A percentile compares a stretch with the other conserved stretches of the same genome.
phyloP scores from a whole-genome alignment of 352 stramenopile genomes.

The Paralagenidium karlingii region DNA sequence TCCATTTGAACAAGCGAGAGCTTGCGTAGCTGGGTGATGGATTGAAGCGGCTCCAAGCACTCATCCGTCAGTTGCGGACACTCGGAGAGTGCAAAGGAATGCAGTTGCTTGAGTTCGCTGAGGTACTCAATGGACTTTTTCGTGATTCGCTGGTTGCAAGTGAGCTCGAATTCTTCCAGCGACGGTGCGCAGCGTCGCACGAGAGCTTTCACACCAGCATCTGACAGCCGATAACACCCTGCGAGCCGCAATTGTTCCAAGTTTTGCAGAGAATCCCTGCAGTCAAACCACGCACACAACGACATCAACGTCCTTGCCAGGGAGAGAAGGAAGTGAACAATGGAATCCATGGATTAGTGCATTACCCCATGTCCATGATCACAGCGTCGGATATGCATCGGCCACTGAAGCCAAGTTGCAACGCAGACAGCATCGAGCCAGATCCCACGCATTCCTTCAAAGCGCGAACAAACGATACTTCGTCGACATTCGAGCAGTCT shows the following conservation, averaged over 20 bases:
- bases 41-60: slow-evolving; percentile 37
- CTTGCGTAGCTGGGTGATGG: slow-evolving; percentile 49
- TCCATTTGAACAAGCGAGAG: slow-evolving; percentile 72
- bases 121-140: slow-evolving; percentile 64
- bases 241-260: slow-evolving; percentile 60
- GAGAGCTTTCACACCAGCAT: slow-evolving; percentile 42
- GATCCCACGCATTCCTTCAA: slow-evolving; percentile 34
- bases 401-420: slow-evolving; percentile 59
- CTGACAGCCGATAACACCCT: slow-evolving; percentile 66
- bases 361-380: slow-evolving; percentile 47
- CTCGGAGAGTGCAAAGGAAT: slow-evolving; percentile 57
- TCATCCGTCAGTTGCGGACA: slow-evolving; percentile 61
- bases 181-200: slow-evolving; percentile 57
- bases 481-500: slow-evolving; percentile 72
- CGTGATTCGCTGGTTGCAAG: slow-evolving; percentile 74
- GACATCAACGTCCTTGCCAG: no score
- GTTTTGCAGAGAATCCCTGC: slow-evolving; percentile 31
- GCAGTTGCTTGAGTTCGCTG: slow-evolving; percentile 43
- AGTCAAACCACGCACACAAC: no score
- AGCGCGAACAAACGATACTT: slow-evolving; percentile 33
- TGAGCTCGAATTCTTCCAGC: slow-evolving; percentile 61
- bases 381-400: slow-evolving; percentile 65
- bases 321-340: neutral
- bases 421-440: slow-evolving; percentile 27
- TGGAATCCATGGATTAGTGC: neutral